Conservation (phyloP, 2,329 filamentous ascomycete genomes). For the Ophiostoma pallidulum region DNA sequence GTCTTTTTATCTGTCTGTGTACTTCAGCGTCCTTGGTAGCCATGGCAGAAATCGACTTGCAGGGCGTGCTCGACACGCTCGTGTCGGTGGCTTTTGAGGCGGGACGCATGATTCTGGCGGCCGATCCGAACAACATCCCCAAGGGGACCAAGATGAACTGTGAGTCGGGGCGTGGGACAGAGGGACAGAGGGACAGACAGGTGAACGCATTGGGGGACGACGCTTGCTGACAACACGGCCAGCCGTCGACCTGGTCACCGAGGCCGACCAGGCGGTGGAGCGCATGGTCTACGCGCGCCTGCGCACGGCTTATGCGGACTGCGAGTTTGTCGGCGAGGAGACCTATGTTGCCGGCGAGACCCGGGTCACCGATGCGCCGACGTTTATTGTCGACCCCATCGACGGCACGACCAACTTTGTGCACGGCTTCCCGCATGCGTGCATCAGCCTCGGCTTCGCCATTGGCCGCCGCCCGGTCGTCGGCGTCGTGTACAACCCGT, state of each 20-base stretch:
- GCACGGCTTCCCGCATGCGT: conserved; percentile 64
- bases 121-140: conserved; percentile 48
- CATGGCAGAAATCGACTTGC: conserved; percentile 50
- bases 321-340: conserved; percentile 65
- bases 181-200: no score
- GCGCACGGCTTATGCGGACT: conserved; percentile 41
- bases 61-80: conserved; percentile 53
- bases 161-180: conserved; percentile 24
- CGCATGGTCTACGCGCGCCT: conserved; percentile 48
- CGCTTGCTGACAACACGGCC: not conserved
- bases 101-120: conserved; percentile 53
- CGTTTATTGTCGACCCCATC: conserved; percentile 75
- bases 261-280: conserved; percentile 58
- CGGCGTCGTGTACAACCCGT: conserved; percentile 75
- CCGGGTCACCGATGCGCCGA: conserved; percentile 54
- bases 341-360: conserved; percentile 59
- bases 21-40: no score
- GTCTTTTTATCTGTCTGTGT: no score
- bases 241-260: conserved; percentile 62
- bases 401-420: conserved; percentile 79
- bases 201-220: no score
- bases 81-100: conserved; percentile 52
- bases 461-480: conserved; percentile 52
- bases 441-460: conserved; percentile 66
- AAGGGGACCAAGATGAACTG: conserved; percentile 57